Percentiles rank a stretch among this genome's conserved stretches.
Conservation (phyloP, 345 rosid genomes). For the Anastatica hierochuntica region DNA sequence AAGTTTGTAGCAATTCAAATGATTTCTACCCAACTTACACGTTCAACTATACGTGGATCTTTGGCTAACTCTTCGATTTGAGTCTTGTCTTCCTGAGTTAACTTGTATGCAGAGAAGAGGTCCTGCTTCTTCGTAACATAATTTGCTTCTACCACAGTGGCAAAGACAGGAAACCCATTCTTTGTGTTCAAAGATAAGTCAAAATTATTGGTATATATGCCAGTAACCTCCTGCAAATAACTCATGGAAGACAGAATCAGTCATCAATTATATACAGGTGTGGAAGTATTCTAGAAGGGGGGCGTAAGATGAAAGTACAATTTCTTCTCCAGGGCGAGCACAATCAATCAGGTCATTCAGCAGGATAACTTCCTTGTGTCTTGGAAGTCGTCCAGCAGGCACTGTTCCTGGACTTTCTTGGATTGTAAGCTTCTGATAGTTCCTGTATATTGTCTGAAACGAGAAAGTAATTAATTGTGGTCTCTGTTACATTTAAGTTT, state of each 20-base stretch:
- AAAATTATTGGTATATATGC: constrained; percentile 85
- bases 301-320: constrained; percentile 31
- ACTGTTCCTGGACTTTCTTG: constrained; percentile 99
- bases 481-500: neutral
- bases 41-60: constrained; percentile 86
- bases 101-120: constrained; percentile 91
- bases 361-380: constrained; percentile 95
- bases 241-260: neutral
- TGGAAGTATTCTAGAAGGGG: neutral
- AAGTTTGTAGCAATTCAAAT: neutral
- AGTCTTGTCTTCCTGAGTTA: constrained; percentile 88
- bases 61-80: constrained; percentile 83
- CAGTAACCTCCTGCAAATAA: constrained; percentile 76
- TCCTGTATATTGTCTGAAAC: constrained; percentile 86
- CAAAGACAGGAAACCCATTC: constrained; percentile 95
- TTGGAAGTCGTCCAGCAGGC: constrained; percentile 97
- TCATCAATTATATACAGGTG: neutral
- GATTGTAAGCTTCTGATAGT: constrained; percentile 92
- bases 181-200: constrained; percentile 92
- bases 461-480: neutral
- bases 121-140: constrained; percentile 89
- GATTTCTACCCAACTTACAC: constrained; percentile 37
- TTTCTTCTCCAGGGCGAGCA: constrained; percentile 97
- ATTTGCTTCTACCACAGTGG: constrained; percentile 95
- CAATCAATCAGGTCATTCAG: constrained; percentile 93